Evolutionary conservation across 2,329 filamentous ascomycete species (phyloP).

Genomic region (Diaporthe sp.): DNA sequence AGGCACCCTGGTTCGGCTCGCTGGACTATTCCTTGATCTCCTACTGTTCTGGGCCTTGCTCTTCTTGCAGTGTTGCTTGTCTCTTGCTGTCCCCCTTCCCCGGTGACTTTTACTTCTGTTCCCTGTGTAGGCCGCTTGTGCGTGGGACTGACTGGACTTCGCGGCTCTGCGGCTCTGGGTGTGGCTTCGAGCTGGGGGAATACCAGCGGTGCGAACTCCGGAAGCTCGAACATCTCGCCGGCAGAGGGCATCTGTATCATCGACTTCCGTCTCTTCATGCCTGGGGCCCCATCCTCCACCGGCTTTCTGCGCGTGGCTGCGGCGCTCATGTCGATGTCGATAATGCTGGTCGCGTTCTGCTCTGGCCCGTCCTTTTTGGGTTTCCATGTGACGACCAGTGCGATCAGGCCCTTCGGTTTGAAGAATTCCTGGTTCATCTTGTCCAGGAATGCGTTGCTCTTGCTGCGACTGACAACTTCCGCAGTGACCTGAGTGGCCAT

Average conservation of each 20-base stretch:
- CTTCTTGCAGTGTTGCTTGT: background rate
- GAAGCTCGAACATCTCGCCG: conserved; percentile 56
- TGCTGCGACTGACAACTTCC: conserved; percentile 55
- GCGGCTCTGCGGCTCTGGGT: background rate
- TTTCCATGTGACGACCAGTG: conserved; percentile 65
- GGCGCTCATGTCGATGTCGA: conserved; percentile 52
- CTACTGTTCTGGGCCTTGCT: background rate
- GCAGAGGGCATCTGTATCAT: conserved; percentile 52
- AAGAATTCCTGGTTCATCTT: conserved; percentile 70
- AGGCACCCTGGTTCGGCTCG: conserved; percentile 1
- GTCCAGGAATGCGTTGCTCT: conserved; percentile 68
- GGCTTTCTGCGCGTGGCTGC: conserved; percentile 48
- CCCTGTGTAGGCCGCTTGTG: background rate
- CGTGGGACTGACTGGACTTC: background rate
- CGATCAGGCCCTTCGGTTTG: conserved; percentile 67
- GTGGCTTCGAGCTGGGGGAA: conserved; percentile 59
- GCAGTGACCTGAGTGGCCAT: conserved; percentile 57
- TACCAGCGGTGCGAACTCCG: conserved; percentile 62
- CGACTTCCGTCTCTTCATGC: conserved; percentile 37
- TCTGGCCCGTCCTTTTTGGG: conserved; percentile 48
- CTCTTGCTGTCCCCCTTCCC: background rate
- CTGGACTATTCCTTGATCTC: background rate
- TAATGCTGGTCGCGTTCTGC: conserved; percentile 45
- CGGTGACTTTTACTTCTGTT: accelerated
- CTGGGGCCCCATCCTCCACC: conserved; percentile 45